Evolutionary conservation across 1,139 yeast species (phyloP).

Genomic region (Yamadazyma pseudoaaseri): DNA sequence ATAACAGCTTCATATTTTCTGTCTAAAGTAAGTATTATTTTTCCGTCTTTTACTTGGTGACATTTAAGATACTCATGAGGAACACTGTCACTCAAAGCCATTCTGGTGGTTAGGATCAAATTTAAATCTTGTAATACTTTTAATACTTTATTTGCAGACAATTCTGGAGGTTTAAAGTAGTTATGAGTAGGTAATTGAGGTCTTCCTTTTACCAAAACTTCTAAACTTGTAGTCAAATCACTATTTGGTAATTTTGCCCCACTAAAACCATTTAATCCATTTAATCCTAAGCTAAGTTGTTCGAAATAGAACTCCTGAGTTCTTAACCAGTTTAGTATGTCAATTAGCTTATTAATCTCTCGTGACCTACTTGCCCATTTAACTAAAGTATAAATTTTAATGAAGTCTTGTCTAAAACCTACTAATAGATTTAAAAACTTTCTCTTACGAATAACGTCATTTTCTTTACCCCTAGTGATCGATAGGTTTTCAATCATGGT

Average conservation of each 20-base stretch:
- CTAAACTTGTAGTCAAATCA: constrained; percentile 81
- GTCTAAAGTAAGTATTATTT: constrained; percentile 64
- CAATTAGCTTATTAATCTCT: constrained; percentile 74
- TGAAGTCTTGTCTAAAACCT: constrained; percentile 72
- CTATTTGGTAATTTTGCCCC: constrained; percentile 91
- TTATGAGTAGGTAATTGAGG: constrained; percentile 74
- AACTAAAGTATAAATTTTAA: constrained; percentile 77
- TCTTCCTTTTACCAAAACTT: constrained; percentile 74
- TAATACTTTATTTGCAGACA: constrained; percentile 58
- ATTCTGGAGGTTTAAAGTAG: constrained; percentile 48
- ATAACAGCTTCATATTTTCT: constrained; percentile 49
- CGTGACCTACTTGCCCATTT: constrained; percentile 81
- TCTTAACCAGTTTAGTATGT: constrained; percentile 81
- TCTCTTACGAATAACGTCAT: constrained; percentile 65
- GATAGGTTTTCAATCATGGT: constrained; percentile 61
- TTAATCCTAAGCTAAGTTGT: constrained; percentile 50
- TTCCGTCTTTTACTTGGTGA: constrained; percentile 71
- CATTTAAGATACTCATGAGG: constrained; percentile 59
- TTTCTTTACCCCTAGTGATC: constrained; percentile 32
- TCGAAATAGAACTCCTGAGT: constrained; percentile 72
- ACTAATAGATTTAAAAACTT: constrained; percentile 68
- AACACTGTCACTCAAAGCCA: constrained; percentile 63
- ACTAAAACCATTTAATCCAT: constrained; percentile 61
- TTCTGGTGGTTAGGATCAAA: constrained; percentile 68
- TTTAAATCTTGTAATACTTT: constrained; percentile 69